Base-by-base conservation (phyloP, 2,329 filamentous ascomycete genomes). In the Leptographium galeiforme region DNA sequence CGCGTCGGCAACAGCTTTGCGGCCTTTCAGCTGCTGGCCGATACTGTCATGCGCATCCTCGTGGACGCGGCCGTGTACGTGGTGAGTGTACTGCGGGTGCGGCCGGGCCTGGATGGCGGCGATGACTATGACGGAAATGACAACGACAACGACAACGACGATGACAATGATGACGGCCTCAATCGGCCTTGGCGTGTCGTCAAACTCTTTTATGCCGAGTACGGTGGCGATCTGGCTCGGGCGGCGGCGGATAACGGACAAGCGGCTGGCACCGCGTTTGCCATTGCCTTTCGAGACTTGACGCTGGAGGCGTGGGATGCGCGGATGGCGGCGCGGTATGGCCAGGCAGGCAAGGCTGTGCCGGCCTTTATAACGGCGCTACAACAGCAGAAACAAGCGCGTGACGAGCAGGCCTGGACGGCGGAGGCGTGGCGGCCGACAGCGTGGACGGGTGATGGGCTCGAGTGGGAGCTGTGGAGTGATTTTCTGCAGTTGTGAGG, bases 41-140 rank as follows among this genome's bases (percentile, higher is more conserved):
- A 67, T 12, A 48, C 64, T 30, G 62, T 61, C 1, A 55, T 60
- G 8, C 62, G 58, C 19, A 55, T 56, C 4, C 59, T 64, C 6
- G 54, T 66, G n/a, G 65, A 67, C 12, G 64, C 63, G 0, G 62
- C 60, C 19, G 62, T 67, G 8, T 67, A 64, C 8, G 56, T 67
- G 0, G 51, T 66, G 0, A 65, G 63, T n/a, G 63, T 67, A 1
- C 55, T 67, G 10, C 60, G 63, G 4, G 36, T 45, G 1, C 56
- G 64, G 2, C 47, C n/a, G 16, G 25, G 4, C 8, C 6, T 7
- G 19, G 43, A 45, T 7, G 43, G 25, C 10, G 18, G 13, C 18
- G 10, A 18, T 10, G 19, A 25, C 1, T 12, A 25, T 11, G 25
- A 16, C 14, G 43, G 18, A 1, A 6, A 32, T 10, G 34, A 36